These are phyloP conservation scores for Colletotrichum sp. DNA, from an alignment of 2,329 filamentous ascomycete genomes.

Conservation along the genomic window DNA sequence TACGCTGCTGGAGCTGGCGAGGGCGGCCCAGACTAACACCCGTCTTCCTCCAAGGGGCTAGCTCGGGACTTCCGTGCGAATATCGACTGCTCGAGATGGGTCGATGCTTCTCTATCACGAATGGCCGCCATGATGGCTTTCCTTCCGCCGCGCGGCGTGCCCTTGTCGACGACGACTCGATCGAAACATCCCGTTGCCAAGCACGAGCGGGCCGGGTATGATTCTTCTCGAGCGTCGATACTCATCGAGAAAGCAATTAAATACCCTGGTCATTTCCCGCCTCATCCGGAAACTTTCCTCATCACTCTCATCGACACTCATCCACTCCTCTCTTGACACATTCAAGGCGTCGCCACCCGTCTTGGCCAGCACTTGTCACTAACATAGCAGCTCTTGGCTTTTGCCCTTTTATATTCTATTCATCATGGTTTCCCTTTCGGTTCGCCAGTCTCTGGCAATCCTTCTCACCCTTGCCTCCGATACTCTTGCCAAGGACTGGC, in stretches of 20 bases:
- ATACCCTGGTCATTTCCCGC: not conserved
- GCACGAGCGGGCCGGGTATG: not conserved
- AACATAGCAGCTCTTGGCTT: not conserved
- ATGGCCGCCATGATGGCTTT: not conserved
- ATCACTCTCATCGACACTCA: slow-evolving; percentile 1
- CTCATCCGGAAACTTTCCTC: not conserved
- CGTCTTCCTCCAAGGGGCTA: not conserved
- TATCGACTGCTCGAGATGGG: not conserved
- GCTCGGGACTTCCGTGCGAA: not conserved
- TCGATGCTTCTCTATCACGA: not conserved
- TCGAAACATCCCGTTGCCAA: not conserved
- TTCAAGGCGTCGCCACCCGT: slow-evolving; percentile 9
- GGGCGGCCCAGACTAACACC: not conserved
- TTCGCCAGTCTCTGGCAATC: slow-evolving; percentile 17
- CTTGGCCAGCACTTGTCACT: slow-evolving; percentile 6
- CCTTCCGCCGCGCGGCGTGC: not conserved
- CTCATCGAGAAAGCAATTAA: not conserved
- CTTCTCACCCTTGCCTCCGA: slow-evolving; percentile 12
- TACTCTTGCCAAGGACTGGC: slow-evolving; percentile 19
- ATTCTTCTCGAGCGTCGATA: not conserved
- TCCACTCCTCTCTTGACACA: not conserved
- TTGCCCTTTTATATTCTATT: not conserved
- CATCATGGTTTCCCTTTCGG: slow-evolving; percentile 13
- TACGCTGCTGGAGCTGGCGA: not conserved
- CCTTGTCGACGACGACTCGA: not conserved